Base-by-base conservation (phyloP, 768 basidiomycete species). In the Bullera alba region DNA sequence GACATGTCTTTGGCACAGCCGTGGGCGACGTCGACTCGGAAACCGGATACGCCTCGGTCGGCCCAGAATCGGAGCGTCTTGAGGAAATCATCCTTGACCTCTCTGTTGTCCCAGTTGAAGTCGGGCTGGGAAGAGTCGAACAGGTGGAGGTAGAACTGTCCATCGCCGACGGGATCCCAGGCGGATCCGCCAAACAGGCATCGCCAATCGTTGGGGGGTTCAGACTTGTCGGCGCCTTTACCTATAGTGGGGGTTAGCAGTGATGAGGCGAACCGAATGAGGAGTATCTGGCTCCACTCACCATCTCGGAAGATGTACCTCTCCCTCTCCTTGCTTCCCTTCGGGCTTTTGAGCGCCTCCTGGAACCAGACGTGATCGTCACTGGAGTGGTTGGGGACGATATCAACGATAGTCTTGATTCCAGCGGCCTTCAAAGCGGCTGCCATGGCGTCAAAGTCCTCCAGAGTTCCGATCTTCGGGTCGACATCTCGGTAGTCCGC, bases 301-400 rank as follows among this genome's bases (percentile, higher is more conserved):
- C 65, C 65, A 53, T 67, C 65, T 23, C 57, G 49, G 57, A 67
- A 67, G 46, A 63, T 61, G 48, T 57, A 67, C 19, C 57, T 42
- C n/a, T 46, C 48, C 16, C 65, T 25, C 17, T 51, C 65, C 19
- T 45, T 32, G 34, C 48, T 52, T 1, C 65, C 65, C 28, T 59
- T 63, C 6, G 50, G 52, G 28, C 57, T 45, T 42, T 57, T 57
- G 17, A 67, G 28, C 8, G 65, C 65, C 34, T 48, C 62, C 32
- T 67, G 57, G 58, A 67, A 67, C 65, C 65, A 67, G 5, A 57
- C 57, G 41, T 67, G 65, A 26, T 61, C 59, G 39, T 67, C 60
- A 28, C 54, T 56, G 15, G 60, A 61, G 52, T 67, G 65, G 38
- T 67, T 67, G 25, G 65, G 65, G 15, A 67, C 65, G 21, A 67